Percentiles rank a stretch among this genome's conserved stretches.
Conservation (phyloP, 179 eudicot genomes). For the Amaranthus tricolor region DNA sequence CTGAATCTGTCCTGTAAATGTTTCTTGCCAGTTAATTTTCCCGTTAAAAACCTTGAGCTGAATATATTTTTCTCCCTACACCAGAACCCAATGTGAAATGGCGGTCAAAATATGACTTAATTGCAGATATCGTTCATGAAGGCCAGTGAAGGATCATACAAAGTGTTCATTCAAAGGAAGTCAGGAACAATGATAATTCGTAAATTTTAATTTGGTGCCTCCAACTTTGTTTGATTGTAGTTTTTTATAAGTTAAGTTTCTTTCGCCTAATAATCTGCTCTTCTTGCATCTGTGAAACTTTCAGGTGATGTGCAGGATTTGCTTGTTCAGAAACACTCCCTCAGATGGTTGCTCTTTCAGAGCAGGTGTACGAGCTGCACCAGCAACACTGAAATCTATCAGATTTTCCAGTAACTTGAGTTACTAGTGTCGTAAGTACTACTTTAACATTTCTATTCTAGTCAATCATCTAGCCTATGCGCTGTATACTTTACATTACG, state of each 20-base stretch:
- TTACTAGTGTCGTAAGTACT: too few relatives aligned
- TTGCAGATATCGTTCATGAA: constrained; percentile 95
- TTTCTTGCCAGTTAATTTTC: constrained; percentile 68
- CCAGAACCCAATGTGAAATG: constrained; percentile 42
- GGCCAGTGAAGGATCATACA: constrained; percentile 96
- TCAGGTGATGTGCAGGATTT: constrained; percentile 92
- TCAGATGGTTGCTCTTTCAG: constrained; percentile 95
- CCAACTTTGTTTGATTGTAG: background rate
- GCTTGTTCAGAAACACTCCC: constrained; percentile 88
- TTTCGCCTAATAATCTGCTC: background rate
- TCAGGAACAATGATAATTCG: constrained; percentile 83
- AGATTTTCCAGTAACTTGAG: too few relatives aligned
- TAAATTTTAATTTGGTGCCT: background rate
- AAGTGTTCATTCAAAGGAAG: constrained; percentile 93
- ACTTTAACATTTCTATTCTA: too few relatives aligned
- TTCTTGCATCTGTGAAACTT: background rate
- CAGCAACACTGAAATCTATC: constrained; percentile 23
- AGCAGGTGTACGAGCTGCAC: constrained; percentile 97
- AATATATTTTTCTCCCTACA: constrained; percentile 84
- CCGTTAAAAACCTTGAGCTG: constrained; percentile 96
- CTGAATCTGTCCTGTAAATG: constrained; percentile 9
- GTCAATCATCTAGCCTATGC: background rate
- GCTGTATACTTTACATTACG: background rate
- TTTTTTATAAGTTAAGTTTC: too few relatives aligned
- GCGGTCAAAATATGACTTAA: constrained; percentile 87